Evolutionary conservation across 139 green algal species (phyloP).

Genomic region (Ettlia oleoabundans): DNA sequence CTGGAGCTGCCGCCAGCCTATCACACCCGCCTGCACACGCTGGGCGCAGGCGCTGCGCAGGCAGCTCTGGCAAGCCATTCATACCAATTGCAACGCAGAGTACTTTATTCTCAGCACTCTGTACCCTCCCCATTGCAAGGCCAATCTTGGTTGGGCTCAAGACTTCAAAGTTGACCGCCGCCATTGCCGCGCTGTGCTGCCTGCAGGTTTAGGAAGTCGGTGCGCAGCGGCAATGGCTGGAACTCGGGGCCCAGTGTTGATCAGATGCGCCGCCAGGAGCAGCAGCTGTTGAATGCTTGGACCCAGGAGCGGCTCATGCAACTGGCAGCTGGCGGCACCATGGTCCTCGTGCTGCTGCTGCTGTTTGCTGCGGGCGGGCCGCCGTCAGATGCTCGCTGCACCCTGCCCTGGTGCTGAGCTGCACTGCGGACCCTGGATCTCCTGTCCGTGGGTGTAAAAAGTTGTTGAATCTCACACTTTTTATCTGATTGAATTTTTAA

Average conservation of each 20-base stretch:
- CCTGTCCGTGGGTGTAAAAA: no score
- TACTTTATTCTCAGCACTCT: no score
- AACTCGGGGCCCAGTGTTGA: conserved; percentile 5
- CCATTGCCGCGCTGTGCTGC: no score
- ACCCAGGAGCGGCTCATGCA: conserved; percentile 1
- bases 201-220: conserved; percentile 20
- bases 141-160: no score
- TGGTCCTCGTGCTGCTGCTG: conserved; percentile 47
- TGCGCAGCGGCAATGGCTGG: not conserved
- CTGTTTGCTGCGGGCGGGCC: conserved; percentile 47
- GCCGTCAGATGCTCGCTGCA: conserved; percentile 56
- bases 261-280: conserved; percentile 17
- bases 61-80: no score
- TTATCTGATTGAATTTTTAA: no score
- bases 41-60: no score
- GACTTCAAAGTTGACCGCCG: no score
- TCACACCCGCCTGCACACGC: no score
- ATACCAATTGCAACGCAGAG: no score
- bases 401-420: conserved; percentile 61
- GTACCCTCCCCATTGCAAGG: no score
- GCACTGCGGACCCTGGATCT: no score
- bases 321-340: conserved; percentile 15
- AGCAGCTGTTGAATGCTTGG: conserved; percentile 6
- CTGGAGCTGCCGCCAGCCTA: not conserved
- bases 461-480: not conserved